Evolutionary conservation across 768 basidiomycete species (phyloP).

Genomic region (Royoungia palumana): DNA sequence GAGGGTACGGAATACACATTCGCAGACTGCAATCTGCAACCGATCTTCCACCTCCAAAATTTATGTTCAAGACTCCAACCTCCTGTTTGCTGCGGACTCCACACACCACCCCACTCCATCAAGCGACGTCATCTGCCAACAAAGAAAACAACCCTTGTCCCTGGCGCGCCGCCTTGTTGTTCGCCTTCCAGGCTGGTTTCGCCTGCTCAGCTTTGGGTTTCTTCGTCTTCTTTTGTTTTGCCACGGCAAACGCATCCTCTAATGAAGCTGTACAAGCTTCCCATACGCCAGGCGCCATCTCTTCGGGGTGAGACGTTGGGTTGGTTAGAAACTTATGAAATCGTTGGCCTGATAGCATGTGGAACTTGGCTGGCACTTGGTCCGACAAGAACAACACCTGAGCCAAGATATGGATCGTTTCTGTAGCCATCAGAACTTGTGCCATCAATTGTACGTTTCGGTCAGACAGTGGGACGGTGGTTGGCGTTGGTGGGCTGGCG

Average conservation of each 20-base stretch:
- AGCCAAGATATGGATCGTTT: constrained; percentile 56
- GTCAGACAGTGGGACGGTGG: constrained; percentile 39
- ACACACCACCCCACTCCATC: background rate
- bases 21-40: too few relatives aligned
- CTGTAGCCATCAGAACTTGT: constrained; percentile 57
- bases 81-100: too few relatives aligned
- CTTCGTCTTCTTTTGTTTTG: constrained; percentile 44
- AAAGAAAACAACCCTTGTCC: constrained; percentile 37
- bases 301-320: constrained; percentile 16
- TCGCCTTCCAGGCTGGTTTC: constrained; percentile 19
- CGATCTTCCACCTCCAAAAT: too few relatives aligned
- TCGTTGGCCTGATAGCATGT: constrained; percentile 52
- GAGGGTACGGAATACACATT: too few relatives aligned
- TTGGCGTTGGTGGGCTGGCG: constrained; percentile 7
- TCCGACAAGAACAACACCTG: constrained; percentile 58
- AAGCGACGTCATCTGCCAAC: constrained; percentile 39
- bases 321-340: constrained; percentile 56
- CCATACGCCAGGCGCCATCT: constrained; percentile 40
- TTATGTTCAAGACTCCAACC: too few relatives aligned
- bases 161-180: constrained; percentile 12
- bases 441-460: constrained; percentile 67
- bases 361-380: constrained; percentile 43
- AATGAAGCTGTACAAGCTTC: constrained; percentile 46
- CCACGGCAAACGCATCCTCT: constrained; percentile 46
- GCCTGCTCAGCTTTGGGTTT: constrained; percentile 27